Conservation (phyloP, 2,329 filamentous ascomycete species). For the Verticillium klebahnii region DNA sequence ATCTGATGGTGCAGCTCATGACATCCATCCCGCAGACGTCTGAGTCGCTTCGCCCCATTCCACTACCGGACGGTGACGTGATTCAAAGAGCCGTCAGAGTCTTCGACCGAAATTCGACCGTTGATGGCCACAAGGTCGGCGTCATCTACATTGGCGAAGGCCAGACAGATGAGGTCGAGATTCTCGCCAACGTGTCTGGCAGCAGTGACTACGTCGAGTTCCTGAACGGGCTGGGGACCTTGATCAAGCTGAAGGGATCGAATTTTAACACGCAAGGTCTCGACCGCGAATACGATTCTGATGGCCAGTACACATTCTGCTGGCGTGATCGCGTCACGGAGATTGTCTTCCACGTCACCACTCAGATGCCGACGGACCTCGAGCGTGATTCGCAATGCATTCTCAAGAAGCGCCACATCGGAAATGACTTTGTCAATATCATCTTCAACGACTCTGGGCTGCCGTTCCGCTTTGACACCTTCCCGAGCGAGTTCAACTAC, state of each 20-base stretch:
- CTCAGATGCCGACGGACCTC: conserved; percentile 91
- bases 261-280: conserved; percentile 92
- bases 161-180: conserved; percentile 77
- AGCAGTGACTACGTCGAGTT: conserved; percentile 87
- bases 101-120: conserved; percentile 83
- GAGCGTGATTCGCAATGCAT: conserved; percentile 71
- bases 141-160: conserved; percentile 89
- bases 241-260: conserved; percentile 75
- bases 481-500: conserved; percentile 92
- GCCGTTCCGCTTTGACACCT: conserved; percentile 84
- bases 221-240: conserved; percentile 72
- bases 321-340: conserved; percentile 96
- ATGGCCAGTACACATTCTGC: conserved; percentile 85
- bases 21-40: conserved; percentile 55
- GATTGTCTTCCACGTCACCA: conserved; percentile 92
- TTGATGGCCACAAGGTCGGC: conserved; percentile 94
- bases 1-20: conserved; percentile 66
- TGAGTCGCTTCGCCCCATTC: conserved; percentile 64
- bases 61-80: conserved; percentile 66
- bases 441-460: conserved; percentile 96
- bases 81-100: conserved; percentile 69
- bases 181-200: conserved; percentile 80
- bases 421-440: conserved; percentile 97
- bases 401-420: conserved; percentile 90
- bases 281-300: conserved; percentile 69